Conservation (phyloP, 1,139 yeast species). For the Sugiyamaella paludigena region DNA sequence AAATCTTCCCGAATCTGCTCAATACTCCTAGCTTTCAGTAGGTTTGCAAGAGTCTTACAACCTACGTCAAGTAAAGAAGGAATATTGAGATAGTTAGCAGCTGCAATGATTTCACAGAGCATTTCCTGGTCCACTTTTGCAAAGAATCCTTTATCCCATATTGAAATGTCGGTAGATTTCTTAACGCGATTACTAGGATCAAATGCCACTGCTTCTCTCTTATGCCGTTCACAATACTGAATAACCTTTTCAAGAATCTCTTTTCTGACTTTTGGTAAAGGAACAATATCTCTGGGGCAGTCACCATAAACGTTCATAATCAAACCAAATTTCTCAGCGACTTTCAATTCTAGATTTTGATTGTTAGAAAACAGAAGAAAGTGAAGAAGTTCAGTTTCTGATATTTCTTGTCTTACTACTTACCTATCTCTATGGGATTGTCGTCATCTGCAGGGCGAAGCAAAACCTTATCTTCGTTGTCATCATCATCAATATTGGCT, state of each 20-base stretch:
- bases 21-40: neutral
- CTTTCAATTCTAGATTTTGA: neutral
- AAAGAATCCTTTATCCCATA: slow-evolving; percentile 2
- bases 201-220: neutral
- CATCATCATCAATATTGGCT: too few relatives aligned
- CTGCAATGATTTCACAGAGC: neutral
- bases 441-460: too few relatives aligned
- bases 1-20: neutral
- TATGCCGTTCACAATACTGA: neutral
- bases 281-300: neutral
- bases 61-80: neutral
- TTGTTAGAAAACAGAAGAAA: too few relatives aligned
- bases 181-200: neutral
- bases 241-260: neutral
- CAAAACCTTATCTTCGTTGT: too few relatives aligned
- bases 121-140: neutral
- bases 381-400: too few relatives aligned
- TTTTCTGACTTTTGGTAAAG: neutral
- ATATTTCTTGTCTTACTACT: too few relatives aligned
- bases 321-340: neutral
- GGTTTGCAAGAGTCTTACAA: slow-evolving; percentile 1
- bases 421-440: too few relatives aligned
- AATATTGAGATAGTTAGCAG: slow-evolving; percentile 3
- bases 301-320: neutral
- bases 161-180: slow-evolving; percentile 1